Percentiles rank a stretch among this genome's conserved stretches.
Conservation (phyloP, 2,329 filamentous ascomycete species). For the Xylaria sp. region DNA sequence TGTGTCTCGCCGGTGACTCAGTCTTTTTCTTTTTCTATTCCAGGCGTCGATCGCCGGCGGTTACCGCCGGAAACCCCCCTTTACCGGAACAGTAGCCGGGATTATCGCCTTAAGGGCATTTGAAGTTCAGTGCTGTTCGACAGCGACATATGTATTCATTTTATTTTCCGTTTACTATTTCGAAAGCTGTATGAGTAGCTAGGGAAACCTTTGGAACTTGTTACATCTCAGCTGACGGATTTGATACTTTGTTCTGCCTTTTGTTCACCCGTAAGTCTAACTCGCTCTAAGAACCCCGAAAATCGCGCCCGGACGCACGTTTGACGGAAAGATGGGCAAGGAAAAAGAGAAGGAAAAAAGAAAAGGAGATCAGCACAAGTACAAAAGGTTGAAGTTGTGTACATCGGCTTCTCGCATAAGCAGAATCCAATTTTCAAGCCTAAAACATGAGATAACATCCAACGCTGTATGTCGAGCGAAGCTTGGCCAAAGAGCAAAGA, state of each 20-base stretch:
- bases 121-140: neutral
- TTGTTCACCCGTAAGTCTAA: neutral
- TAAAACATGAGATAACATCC: neutral
- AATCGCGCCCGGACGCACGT: neutral
- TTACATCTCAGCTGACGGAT: neutral
- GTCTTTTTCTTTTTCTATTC: neutral
- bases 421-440: neutral
- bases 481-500: neutral
- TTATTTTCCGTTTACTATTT: neutral
- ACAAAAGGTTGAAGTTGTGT: neutral
- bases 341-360: neutral
- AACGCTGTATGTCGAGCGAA: neutral
- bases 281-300: neutral
- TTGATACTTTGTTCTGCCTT: neutral
- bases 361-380: neutral
- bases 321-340: neutral
- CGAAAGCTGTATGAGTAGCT: neutral
- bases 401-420: neutral
- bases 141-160: too few relatives aligned
- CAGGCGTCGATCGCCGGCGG: conserved; percentile 29
- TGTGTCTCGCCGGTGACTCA: conserved; percentile 31
- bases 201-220: neutral
- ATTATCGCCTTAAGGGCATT: neutral
- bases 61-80: conserved; percentile 25
- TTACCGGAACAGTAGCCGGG: conserved; percentile 1